Base-by-base conservation (phyloP, 1,284 basidiomycete species). In the Exsudoporus floridanus region DNA sequence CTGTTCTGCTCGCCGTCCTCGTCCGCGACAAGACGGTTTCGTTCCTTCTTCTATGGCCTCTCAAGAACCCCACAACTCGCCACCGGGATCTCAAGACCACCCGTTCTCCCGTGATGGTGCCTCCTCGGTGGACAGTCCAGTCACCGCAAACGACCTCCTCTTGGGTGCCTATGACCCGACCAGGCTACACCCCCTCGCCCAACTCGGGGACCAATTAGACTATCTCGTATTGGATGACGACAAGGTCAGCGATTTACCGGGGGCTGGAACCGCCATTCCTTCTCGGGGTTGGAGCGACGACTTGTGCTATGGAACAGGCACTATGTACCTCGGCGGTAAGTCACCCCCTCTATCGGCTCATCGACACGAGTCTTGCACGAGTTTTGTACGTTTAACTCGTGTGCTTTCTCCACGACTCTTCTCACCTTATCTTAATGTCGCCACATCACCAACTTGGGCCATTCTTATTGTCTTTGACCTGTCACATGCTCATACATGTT, bases 271-370 rank as follows among this genome's bases (percentile, higher is more conserved):
- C 57, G 90, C 93, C 57, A 82, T 96, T 61, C 92, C 94, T 63
- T 92, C 90, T 70, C 81, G 97, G 73, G 96, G 97, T 54, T 99
- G 94, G 95, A 93, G 93, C 74, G 97, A 99, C 78, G 97, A 99
- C 75, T 79, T 99, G 56, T 98, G 94, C 83, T 98, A 99, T 75
- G 97, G 97, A 62, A 98, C 96, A 64, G 97, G 97, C 53, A 97
- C 95, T 60, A 98, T 95, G 76, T 99, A 99, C 84, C 86, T 99
- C 51, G 83, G 91, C 68, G 97, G 96, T 95, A 71, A 70, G 93
- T 86, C 45, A 53, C 64, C 74, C 77, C 79, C 75, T 79, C 77
- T 79, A 81, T 84, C 70, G 67, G 70, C 64, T 65, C 63, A 53
- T 60, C 35, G 43, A 67, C 67, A 72, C 58, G 76, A 79, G 74